Conservation (phyloP, 495 filamentous ascomycete species). For the Penicillium pancosmium region DNA sequence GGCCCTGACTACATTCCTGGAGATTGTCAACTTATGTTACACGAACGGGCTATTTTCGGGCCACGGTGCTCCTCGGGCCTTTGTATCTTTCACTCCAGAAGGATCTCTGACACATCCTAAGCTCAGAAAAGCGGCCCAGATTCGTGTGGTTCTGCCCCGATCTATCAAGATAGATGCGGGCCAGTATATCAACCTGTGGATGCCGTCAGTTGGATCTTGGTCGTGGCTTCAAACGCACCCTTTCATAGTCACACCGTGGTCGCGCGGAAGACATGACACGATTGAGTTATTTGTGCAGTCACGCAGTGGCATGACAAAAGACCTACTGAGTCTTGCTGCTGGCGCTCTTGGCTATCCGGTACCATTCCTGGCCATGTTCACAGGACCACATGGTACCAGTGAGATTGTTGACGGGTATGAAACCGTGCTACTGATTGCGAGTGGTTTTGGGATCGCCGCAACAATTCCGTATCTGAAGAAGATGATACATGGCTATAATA, state of each 20-base stretch:
- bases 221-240: conserved; percentile 38
- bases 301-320: conserved; percentile 4
- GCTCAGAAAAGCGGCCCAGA: conserved; percentile 8
- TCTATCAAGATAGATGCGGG: conserved; percentile 33
- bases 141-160: conserved; percentile 26
- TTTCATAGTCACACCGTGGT: conserved; percentile 40
- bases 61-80: conserved; percentile 19
- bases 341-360: not conserved
- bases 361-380: conserved; percentile 26
- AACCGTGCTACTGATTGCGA: conserved; percentile 32
- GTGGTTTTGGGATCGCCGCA: conserved; percentile 26
- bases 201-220: conserved; percentile 33
- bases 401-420: conserved; percentile 25
- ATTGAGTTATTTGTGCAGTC: conserved; percentile 31
- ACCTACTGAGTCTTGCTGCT: not conserved
- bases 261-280: conserved; percentile 21
- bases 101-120: not conserved
- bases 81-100: conserved; percentile 18
- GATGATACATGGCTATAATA: conserved; percentile 33
- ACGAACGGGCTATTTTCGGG: conserved; percentile 27
- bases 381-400: conserved; percentile 29
- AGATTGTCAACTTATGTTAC: conserved; percentile 20
- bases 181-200: conserved; percentile 43
- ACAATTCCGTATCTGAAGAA: conserved; percentile 33
- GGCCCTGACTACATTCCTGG: not conserved